Percentiles rank a stretch among this genome's conserved stretches.
These are phyloP conservation scores for Emericellopsis atlantica DNA, from an alignment of 2,329 filamentous ascomycete species.

Conservation along the genomic window DNA sequence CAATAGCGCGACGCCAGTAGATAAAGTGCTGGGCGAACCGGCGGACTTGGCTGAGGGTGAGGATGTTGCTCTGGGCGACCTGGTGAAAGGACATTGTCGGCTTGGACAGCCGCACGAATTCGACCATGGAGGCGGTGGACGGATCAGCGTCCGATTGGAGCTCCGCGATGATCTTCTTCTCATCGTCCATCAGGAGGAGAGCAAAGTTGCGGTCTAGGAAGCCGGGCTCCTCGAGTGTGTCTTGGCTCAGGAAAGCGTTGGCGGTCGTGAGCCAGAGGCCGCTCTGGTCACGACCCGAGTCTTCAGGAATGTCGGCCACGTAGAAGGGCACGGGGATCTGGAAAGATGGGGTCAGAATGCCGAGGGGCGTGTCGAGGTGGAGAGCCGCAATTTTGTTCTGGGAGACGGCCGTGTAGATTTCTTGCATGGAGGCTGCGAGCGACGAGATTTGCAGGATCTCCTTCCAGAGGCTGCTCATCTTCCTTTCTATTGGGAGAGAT, in stretches of 20 bases:
- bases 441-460: conserved; percentile 62
- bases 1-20: conserved; percentile 87
- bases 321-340: conserved; percentile 57
- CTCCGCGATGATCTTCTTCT: conserved; percentile 58
- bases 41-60: conserved; percentile 70
- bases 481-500: conserved; percentile 29
- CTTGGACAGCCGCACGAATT: conserved; percentile 66
- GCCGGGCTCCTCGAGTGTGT: conserved; percentile 51
- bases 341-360: conserved; percentile 45
- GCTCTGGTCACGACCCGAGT: conserved; percentile 50
- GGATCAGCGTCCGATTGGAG: conserved; percentile 68
- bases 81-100: conserved; percentile 59
- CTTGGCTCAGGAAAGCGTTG: conserved; percentile 59
- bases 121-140: conserved; percentile 64
- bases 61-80: conserved; percentile 55
- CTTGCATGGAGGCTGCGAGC: conserved; percentile 69
- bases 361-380: conserved; percentile 53
- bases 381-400: conserved; percentile 78
- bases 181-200: conserved; percentile 72
- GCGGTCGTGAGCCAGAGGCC: conserved; percentile 83
- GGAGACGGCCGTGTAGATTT: conserved; percentile 70
- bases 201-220: conserved; percentile 79
- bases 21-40: conserved; percentile 87
- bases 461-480: conserved; percentile 55
- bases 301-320: conserved; percentile 56